A percentile compares a stretch with the other conserved stretches of the same genome.
Evolutionary conservation across 179 eudicot species (phyloP).

Genomic region (Sideroxylon spinosum): DNA sequence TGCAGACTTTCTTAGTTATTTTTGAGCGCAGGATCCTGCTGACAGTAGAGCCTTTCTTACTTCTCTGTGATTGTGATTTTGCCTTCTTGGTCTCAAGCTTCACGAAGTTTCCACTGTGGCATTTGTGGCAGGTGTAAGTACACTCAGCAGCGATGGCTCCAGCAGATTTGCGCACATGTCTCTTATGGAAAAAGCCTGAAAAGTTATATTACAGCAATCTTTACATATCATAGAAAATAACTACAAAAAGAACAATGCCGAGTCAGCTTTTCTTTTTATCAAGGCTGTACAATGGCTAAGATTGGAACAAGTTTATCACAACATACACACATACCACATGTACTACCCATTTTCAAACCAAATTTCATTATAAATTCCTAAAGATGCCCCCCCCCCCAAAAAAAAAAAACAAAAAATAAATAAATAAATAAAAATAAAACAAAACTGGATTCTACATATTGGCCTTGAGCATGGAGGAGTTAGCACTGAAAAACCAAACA

Average conservation of each 20-base stretch:
- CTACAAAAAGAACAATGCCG: not conserved
- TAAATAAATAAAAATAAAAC: not conserved
- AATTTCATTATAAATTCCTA: not conserved
- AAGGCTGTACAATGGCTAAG: not conserved
- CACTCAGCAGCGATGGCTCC: slow-evolving; percentile 38
- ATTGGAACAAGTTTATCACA: not conserved
- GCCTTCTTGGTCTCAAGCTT: slow-evolving; percentile 32
- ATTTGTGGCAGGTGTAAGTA: slow-evolving; percentile 62
- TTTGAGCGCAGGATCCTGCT: slow-evolving; percentile 31
- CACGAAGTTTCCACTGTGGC: slow-evolving; percentile 38
- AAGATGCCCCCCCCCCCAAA: not conserved
- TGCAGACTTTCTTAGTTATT: slow-evolving; percentile 30
- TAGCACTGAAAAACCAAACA: not conserved
- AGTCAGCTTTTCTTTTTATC: not conserved
- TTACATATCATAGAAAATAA: not conserved
- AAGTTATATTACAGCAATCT: not conserved
- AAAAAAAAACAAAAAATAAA: too few species aligned
- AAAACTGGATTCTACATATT: not conserved
- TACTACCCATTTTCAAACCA: not conserved
- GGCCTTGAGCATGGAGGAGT: not conserved
- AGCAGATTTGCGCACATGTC: slow-evolving; percentile 62
- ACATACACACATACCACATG: not conserved
- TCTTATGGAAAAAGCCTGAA: slow-evolving; percentile 76
- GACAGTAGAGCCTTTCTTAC: slow-evolving; percentile 30
- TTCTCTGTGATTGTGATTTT: slow-evolving; percentile 29